Conservation (phyloP, 1,139 yeast species). For the Blastobotrys petasosporus region DNA sequence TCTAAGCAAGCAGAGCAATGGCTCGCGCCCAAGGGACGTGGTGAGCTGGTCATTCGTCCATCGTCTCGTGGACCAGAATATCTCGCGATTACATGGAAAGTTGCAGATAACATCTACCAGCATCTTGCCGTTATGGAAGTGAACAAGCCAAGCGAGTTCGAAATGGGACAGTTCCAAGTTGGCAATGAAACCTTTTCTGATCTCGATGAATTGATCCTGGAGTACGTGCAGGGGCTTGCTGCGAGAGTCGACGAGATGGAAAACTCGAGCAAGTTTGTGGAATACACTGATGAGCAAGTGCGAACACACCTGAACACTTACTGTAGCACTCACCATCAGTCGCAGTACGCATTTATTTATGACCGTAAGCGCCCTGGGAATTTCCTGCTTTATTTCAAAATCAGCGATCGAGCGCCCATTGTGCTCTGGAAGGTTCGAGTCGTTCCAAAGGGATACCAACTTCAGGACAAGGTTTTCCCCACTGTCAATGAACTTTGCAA, state of each 20-base stretch:
- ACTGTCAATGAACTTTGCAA: slow-evolving; percentile 84
- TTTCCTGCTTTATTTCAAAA: slow-evolving; percentile 78
- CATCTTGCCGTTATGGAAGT: slow-evolving; percentile 82
- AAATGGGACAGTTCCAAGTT: slow-evolving; percentile 59
- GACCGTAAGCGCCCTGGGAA: slow-evolving; percentile 92
- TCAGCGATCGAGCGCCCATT: slow-evolving; percentile 63
- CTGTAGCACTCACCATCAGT: slow-evolving; percentile 82
- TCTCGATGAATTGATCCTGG: slow-evolving; percentile 86
- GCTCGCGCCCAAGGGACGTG: slow-evolving; percentile 81
- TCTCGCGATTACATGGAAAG: slow-evolving; percentile 94
- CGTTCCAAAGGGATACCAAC: slow-evolving; percentile 75
- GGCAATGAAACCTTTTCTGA: slow-evolving; percentile 70
- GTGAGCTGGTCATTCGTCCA: slow-evolving; percentile 92
- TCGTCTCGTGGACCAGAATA: slow-evolving; percentile 85
- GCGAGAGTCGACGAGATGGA: slow-evolving; percentile 74
- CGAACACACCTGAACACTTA: slow-evolving; percentile 84
- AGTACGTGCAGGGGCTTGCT: slow-evolving; percentile 81
- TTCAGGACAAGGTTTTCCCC: slow-evolving; percentile 76
- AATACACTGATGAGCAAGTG: slow-evolving; percentile 56
- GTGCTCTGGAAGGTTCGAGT: slow-evolving; percentile 88
- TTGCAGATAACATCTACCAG: slow-evolving; percentile 84
- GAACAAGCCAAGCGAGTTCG: slow-evolving; percentile 55
- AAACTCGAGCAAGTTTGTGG: slow-evolving; percentile 80
- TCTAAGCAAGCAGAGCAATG: slow-evolving; percentile 88
- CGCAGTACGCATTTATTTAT: slow-evolving; percentile 86